phyloP scores from a whole-genome alignment of 306 rosid genomes.

The Ammopiptanthus mongolicus region DNA sequence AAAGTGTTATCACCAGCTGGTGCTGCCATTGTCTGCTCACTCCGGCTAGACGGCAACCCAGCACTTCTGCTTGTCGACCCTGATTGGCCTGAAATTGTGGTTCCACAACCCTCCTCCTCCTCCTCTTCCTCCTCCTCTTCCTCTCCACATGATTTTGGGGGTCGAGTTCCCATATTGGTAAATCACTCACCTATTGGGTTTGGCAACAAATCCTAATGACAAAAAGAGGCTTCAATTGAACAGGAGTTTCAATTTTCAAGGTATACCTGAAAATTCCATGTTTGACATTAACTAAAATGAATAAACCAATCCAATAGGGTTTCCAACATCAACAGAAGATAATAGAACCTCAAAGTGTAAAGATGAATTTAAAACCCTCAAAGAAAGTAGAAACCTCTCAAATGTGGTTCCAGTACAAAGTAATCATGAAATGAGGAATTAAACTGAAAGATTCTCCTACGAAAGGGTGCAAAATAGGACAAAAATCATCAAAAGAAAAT shows the following conservation, averaged over 20 bases:
- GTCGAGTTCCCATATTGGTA: conserved; percentile 58
- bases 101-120: conserved; percentile 38
- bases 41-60: conserved; percentile 77
- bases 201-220: not conserved
- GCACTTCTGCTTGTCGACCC: conserved; percentile 80
- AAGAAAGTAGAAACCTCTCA: not conserved
- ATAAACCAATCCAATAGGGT: not conserved
- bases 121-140: conserved; percentile 46
- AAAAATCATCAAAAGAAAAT: not conserved
- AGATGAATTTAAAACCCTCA: not conserved
- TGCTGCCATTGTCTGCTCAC: conserved; percentile 71
- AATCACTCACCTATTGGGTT: not conserved
- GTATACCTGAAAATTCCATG: not conserved
- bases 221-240: not conserved
- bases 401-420: not conserved
- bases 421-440: not conserved
- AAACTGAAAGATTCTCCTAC: not conserved
- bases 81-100: conserved; percentile 70
- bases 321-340: not conserved
- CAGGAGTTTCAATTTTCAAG: not conserved
- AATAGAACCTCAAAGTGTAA: not conserved
- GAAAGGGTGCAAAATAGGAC: not conserved
- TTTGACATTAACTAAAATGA: not conserved
- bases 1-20: conserved; percentile 60
- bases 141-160: conserved; percentile 48